Base-by-base conservation (phyloP, 495 filamentous ascomycete species). In the Cetradonia linearis region DNA sequence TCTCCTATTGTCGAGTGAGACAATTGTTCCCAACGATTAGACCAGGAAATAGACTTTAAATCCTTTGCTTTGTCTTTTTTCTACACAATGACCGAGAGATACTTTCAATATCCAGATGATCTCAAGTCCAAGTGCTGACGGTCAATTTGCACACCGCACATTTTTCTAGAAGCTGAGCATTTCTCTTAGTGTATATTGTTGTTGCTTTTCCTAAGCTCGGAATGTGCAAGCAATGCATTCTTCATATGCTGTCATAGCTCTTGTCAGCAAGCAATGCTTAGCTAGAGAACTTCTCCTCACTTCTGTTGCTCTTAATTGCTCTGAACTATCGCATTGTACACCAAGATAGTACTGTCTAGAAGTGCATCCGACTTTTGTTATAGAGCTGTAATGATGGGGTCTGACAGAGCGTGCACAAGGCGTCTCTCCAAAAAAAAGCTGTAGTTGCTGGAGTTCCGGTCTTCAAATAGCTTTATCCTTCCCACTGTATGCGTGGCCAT, bases 401-500 rank as follows among this genome's bases (percentile, higher is more conserved):
- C 46, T 49, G 63, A 65, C 40, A 28, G 63, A 65, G 38, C 47
- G 36, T 58, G 55, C 54, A 53, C 47, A 42, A 8, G 13, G 16
- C 36, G 28, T 36, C n/a, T 28, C 55, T 36, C 37, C 27, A 16
- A 62, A n/a, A 62, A n/a, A 36, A 58, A 44, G 50, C 63, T 59
- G 14, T 62, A 55, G 59, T 38, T 65, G n/a, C 46, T 65, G 27
- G 48, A 65, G 6, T 59, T 48, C 23, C 46, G 63, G 14, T 65
- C 63, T 36, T 65, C 63, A 13, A 65, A 65, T 44, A 54, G 63
- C 44, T 62, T 65, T 42, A 62, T 65, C 18, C 59, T 65, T 14
- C 59, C 63, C 23, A 65, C 64, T 13, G 61, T 66, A 20, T 66
- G 64, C 46, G 58, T 66, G 34, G 64, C 64, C 5, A 63, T 63